Conservation (phyloP, 106 monocot genomes). For the Xerophyta viscosa region DNA sequence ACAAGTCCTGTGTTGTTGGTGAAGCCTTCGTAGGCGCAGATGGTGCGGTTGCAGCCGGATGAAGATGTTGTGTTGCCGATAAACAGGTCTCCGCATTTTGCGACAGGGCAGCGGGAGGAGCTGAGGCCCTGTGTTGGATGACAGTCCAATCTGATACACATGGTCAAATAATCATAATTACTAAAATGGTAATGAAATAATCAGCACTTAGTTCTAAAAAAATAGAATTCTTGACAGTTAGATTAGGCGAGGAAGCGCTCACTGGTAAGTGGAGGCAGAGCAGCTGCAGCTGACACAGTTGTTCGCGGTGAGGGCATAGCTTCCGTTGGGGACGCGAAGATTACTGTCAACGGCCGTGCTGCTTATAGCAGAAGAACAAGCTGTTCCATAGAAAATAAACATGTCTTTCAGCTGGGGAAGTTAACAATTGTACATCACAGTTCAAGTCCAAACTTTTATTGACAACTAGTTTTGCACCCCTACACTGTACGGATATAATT, state of each 20-base stretch:
- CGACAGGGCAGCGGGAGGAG: not conserved
- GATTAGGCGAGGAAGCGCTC: no score
- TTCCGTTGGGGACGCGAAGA: constrained; percentile 25
- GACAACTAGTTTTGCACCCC: not conserved
- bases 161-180: no score
- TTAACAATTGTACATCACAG: no score
- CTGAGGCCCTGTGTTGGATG: not conserved
- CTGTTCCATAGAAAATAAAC: constrained; percentile 11
- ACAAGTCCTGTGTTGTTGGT: not conserved
- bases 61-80: not conserved
- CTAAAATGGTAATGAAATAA: not conserved
- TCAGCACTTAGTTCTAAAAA: no score
- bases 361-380: constrained; percentile 39
- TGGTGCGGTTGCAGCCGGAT: not conserved
- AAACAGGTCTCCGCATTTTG: not conserved
- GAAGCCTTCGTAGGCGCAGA: not conserved
- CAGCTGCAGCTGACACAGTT: constrained; percentile 43
- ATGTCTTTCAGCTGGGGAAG: no score
- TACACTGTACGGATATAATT: no score
- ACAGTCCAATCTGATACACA: not conserved
- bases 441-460: not conserved
- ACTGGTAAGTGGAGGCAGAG: constrained; percentile 8
- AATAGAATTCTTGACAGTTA: no score
- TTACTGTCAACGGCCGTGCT: constrained; percentile 21
- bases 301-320: constrained; percentile 27